Evolutionary conservation across 768 basidiomycete species (phyloP).

Genomic region (Amanita phalloides): DNA sequence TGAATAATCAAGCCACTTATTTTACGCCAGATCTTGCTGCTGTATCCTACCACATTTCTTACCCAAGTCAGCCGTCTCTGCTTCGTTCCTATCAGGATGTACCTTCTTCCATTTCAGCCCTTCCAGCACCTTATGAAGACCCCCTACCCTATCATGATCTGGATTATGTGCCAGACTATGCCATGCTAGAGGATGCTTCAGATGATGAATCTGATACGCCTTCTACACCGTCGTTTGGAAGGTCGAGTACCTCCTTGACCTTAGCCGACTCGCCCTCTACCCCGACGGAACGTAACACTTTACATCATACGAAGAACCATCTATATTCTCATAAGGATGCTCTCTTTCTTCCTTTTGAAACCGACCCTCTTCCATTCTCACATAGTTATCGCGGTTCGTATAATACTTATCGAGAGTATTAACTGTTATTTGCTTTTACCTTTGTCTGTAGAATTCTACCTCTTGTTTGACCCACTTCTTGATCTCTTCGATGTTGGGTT

Average conservation of each 20-base stretch:
- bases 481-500: slow-evolving; percentile 2
- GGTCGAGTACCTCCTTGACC: slow-evolving; percentile 45
- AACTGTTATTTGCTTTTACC: slow-evolving; percentile 23
- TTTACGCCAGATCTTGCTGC: slow-evolving; percentile 34
- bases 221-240: slow-evolving; percentile 49
- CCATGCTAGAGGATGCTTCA: slow-evolving; percentile 73
- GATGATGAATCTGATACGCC: slow-evolving; percentile 76
- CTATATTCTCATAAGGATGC: slow-evolving; percentile 54
- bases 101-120: slow-evolving; percentile 35
- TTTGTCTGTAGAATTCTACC: slow-evolving; percentile 17
- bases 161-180: slow-evolving; percentile 57
- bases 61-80: slow-evolving; percentile 51
- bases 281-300: slow-evolving; percentile 37
- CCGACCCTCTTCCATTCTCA: slow-evolving; percentile 65
- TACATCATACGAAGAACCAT: slow-evolving; percentile 38
- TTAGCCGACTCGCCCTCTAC: slow-evolving; percentile 40
- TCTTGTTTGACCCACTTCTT: slow-evolving; percentile 8
- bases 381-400: slow-evolving; percentile 37
- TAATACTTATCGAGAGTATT: slow-evolving; percentile 58
- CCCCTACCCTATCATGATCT: slow-evolving; percentile 53
- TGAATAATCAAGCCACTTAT: slow-evolving; percentile 36
- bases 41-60: slow-evolving; percentile 47
- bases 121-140: slow-evolving; percentile 35
- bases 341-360: slow-evolving; percentile 54
- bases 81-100: slow-evolving; percentile 37